Evolutionary conservation across 768 basidiomycete genomes (phyloP), one percentile per base, ranked within the genome.

Genomic region (Pleurotus salmoneostramineus): DNA sequence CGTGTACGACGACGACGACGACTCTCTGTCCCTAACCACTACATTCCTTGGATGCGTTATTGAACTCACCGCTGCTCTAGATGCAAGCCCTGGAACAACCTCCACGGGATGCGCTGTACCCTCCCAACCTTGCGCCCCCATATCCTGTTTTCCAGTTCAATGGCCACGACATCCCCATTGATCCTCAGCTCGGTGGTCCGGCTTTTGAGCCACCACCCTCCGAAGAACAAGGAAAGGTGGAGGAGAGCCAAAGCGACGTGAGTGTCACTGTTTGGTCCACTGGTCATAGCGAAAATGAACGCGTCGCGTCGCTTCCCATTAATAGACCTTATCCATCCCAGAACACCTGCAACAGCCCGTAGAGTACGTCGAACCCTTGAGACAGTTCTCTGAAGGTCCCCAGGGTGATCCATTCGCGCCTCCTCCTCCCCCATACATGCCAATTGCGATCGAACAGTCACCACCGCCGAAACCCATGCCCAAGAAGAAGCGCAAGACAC

Each of bases 331-430:
- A 40, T 43, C 71, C 71, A 64, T 55, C 57, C 11, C 64, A 64
- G 48, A 65, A 2, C 27, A 46, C 46, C 27, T 56, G 68, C 40
- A 55, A 1, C 59, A 64, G 47, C 61, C 69, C 57, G 43, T 69
- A 51, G 75, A 75, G n/a, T 70, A 68, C 37, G 56, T 61, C n/a
- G 68, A 68, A 52, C 68, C 58, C 14, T 54, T 73, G 34, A 71
- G 72, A 56, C 84, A 84, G 58, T 90, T 89, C 66, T 80, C 85
- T 37, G 82, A 88, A 68, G 88, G 83, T 21, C 90, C 91, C 12
- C 87, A 89, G 65, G 90, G 91, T 60, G 91, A 91, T 72, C 89
- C 90, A 40, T 92, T 92, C 67, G 87, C 89, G 56, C 89, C 85
- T 46, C 85, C 82, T 62, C 79, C 80, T 56, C 73, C 74, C 42